Evolutionary conservation across 1,284 basidiomycete genomes (phyloP).

Genomic region (Cerrena zonata): DNA sequence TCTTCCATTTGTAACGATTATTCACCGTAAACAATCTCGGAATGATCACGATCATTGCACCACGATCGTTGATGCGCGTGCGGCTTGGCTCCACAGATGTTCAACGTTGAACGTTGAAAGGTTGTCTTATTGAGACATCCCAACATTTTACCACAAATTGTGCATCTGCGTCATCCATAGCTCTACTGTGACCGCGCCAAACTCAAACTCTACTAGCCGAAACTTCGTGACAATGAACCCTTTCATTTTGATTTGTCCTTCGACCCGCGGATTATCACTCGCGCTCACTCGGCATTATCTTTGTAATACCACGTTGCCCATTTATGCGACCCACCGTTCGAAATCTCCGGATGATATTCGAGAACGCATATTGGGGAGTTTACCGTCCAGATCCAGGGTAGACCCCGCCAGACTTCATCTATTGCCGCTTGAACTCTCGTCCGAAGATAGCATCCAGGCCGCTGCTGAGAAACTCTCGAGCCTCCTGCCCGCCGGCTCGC

Average conservation of each 20-base stretch:
- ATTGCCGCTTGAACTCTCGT: conserved; percentile 45
- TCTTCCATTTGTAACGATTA: too few relatives aligned
- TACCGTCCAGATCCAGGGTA: conserved; percentile 25
- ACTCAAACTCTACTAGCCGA: neutral
- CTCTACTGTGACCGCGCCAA: neutral
- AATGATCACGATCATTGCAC: too few relatives aligned
- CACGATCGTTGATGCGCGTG: too few relatives aligned
- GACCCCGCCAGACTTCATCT: conserved; percentile 43
- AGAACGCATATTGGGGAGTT: conserved; percentile 37
- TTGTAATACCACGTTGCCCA: conserved; percentile 43
- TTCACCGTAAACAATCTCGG: too few relatives aligned
- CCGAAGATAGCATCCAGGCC: conserved; percentile 43
- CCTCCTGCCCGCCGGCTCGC: conserved; percentile 27
- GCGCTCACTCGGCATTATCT: conserved; percentile 53
- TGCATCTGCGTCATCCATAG: too few relatives aligned
- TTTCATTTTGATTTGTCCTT: conserved; percentile 43
- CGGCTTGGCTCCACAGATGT: too few relatives aligned
- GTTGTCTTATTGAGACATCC: too few relatives aligned
- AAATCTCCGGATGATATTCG: conserved; percentile 32
- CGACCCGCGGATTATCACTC: conserved; percentile 49
- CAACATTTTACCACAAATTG: too few relatives aligned
- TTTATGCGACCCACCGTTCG: conserved; percentile 51
- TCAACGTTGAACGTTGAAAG: too few relatives aligned
- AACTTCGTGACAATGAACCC: conserved; percentile 16
- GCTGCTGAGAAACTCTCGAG: conserved; percentile 40